Evolutionary conservation across 768 basidiomycete species (phyloP), one percentile per base, ranked within the genome.

Genomic region (Termitomyces sp.): DNA sequence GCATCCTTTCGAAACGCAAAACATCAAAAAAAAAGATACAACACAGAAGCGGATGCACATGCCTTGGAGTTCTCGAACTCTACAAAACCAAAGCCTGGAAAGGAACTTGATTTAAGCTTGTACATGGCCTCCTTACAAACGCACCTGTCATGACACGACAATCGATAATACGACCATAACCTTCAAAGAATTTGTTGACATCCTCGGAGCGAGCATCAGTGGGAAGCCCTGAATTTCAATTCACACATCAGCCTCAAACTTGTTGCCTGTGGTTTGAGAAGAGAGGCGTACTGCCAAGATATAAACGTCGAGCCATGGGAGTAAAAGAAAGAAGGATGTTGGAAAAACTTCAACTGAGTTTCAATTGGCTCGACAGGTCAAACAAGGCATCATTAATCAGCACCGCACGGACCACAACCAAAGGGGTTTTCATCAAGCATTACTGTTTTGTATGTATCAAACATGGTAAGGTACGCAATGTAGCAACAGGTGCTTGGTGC

Each of bases 91-190:
- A 97, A 99, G 12, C 92, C 92, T 92, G 59, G 58, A 53, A 61
- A 58, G 56, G 57, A 50, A 62, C 62, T 73, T 58, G 69, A 63
- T 43, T 49, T 33, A 48, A 56, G 38, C 51, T 62, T 63, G 56
- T 38, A 18, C 59, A 51, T 6, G 32, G 28, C 60, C 51, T 63
- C 58, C 55, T 58, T 44, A 58, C 42, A 57, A 58, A 80, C 77
- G 60, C 65, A 93, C 92, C 92, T 43, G 92, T 94, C 93, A 96
- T 94, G 71, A 96, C 90, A 65, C 92, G 87, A 73, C 92, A 90
- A 74, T 96, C 94, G 64, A 89, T 78, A 63, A 95, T 92, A 56
- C 83, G 85, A 35, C 93, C 94, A 72, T 88, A 93, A 61, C 89
- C 90, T 61, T 93, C 92, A 70, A 98, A 97, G 69, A 94, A 84